Conservation (phyloP, 164 flowering plant genomes). For the Macadamia tetraphylla region DNA sequence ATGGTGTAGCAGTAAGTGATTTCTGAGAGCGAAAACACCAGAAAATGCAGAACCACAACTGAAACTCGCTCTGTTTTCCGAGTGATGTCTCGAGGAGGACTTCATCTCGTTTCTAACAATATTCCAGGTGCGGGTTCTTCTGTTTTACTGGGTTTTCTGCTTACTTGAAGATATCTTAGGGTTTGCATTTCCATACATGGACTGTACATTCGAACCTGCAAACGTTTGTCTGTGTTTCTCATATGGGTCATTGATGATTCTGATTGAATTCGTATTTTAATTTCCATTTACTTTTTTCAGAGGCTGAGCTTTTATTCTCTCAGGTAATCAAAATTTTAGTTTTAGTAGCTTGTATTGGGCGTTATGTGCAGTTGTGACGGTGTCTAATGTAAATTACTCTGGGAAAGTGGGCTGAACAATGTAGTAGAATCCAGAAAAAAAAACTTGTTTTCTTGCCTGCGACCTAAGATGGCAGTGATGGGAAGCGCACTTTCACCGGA, state of each 20-base stretch:
- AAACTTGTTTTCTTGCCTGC: too few species aligned
- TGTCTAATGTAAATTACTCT: too few species aligned
- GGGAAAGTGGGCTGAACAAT: too few species aligned
- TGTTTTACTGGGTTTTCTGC: not conserved
- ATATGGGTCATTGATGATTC: not conserved
- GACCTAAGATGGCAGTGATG: too few species aligned
- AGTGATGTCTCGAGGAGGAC: conserved; percentile 35
- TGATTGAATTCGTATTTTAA: not conserved
- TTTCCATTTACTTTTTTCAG: not conserved
- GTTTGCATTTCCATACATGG: too few species aligned
- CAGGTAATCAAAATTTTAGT: too few species aligned
- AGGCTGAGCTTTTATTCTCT: too few species aligned
- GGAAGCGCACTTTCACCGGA: too few species aligned
- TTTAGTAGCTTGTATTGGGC: too few species aligned
- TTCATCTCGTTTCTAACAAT: conserved; percentile 25
- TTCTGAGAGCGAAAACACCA: conserved; percentile 24
- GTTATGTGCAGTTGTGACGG: too few species aligned
- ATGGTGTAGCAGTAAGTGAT: not conserved
- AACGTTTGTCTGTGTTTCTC: not conserved
- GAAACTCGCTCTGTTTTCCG: conserved; percentile 1
- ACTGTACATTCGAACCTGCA: not conserved
- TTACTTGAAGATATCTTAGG: too few species aligned
- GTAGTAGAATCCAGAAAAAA: too few species aligned
- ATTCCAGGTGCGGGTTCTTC: conserved; percentile 26
- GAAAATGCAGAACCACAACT: conserved; percentile 21